Conservation (phyloP, 73 alveolate species). For the Paramecium sexaurelia region DNA sequence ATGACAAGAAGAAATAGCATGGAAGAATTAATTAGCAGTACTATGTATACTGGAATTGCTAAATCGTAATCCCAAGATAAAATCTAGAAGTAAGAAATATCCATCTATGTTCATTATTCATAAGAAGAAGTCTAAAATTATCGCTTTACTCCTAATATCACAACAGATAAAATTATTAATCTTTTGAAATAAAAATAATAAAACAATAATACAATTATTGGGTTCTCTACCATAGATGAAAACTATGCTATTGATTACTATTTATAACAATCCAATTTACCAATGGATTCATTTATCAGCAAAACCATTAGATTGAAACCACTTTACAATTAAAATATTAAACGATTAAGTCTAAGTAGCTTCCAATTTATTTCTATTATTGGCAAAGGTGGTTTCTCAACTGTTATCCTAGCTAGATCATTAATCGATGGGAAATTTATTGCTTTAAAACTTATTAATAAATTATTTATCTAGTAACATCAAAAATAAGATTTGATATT, state of each 20-base stretch:
- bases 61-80: not conserved
- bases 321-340: not conserved
- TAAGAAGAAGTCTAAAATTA: not conserved
- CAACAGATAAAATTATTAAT: not conserved
- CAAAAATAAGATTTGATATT: slow-evolving; percentile 52
- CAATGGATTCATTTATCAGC: not conserved
- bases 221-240: not conserved
- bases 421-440: slow-evolving; percentile 75
- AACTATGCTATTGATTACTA: slow-evolving; percentile 50
- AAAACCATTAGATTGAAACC: slow-evolving; percentile 14
- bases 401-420: slow-evolving; percentile 75
- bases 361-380: slow-evolving; percentile 75
- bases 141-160: not conserved
- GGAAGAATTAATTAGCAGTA: not conserved
- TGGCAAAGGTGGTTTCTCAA: slow-evolving; percentile 86
- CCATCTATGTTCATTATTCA: not conserved
- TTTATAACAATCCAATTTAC: slow-evolving; percentile 9
- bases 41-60: not conserved
- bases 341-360: slow-evolving; percentile 40
- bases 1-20: not conserved
- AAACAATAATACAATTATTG: not conserved
- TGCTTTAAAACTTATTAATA: slow-evolving; percentile 78
- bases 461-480: slow-evolving; percentile 50
- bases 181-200: not conserved
- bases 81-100: not conserved